Evolutionary conservation across 2,329 filamentous ascomycete genomes (phyloP).

Genomic region (Xylariaceae sp.): DNA sequence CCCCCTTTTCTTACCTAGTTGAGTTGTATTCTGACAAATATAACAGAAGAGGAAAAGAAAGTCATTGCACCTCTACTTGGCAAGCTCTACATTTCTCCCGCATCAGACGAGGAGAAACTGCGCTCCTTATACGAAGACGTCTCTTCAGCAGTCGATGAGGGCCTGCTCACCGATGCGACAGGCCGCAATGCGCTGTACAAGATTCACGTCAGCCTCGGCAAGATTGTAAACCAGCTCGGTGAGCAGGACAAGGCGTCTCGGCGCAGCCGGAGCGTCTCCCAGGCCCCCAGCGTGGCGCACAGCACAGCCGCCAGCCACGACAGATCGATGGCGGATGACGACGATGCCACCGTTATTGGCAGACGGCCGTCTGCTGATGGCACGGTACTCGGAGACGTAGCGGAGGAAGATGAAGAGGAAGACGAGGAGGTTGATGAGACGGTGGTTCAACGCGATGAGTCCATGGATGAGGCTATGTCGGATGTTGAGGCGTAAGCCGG

Average conservation of each 20-base stretch:
- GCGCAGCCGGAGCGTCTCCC: constrained; percentile 20
- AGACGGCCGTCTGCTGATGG: constrained; percentile 5
- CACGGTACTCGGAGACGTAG: constrained; percentile 16
- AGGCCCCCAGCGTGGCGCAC: constrained; percentile 8
- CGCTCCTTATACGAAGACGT: constrained; percentile 54
- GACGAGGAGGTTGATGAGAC: constrained; percentile 15
- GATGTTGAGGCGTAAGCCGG: constrained; percentile 15
- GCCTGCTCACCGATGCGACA: constrained; percentile 54
- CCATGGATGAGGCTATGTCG: constrained; percentile 18
- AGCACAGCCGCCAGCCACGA: constrained; percentile 8
- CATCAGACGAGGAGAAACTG: constrained; percentile 55
- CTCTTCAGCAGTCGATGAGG: constrained; percentile 57
- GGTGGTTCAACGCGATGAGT: constrained; percentile 3
- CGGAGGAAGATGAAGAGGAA: constrained; percentile 16
- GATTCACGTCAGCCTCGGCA: constrained; percentile 60
- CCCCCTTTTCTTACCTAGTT: neutral
- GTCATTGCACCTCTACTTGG: constrained; percentile 69
- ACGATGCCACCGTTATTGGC: constrained; percentile 9
- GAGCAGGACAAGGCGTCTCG: constrained; percentile 27
- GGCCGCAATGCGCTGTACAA: constrained; percentile 62
- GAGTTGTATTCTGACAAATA: constrained; percentile 1
- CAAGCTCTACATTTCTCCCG: constrained; percentile 73
- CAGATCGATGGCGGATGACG: constrained; percentile 6
- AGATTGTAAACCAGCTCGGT: constrained; percentile 59
- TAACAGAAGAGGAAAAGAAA: constrained; percentile 78